Conservation (phyloP, 2,329 filamentous ascomycete genomes). For the Colletotrichum tamarilloi region DNA sequence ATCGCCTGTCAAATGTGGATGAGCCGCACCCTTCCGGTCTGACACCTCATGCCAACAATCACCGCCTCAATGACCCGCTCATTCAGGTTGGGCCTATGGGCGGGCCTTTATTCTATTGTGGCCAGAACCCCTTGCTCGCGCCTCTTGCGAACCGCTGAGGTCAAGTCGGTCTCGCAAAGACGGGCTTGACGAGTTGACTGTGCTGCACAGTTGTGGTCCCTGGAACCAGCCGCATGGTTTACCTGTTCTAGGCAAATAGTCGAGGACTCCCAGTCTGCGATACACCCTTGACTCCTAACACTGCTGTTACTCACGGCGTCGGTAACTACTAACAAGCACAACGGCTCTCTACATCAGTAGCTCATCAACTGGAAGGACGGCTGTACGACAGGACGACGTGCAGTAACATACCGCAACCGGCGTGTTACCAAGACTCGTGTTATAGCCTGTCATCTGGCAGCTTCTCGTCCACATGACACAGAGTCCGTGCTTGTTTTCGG, state of each 20-base stretch:
- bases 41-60: background rate
- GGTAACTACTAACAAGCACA: constrained; percentile 13
- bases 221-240: background rate
- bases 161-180: background rate
- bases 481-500: background rate
- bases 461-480: background rate
- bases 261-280: background rate
- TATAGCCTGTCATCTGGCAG: constrained; percentile 11
- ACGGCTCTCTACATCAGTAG: constrained; percentile 18
- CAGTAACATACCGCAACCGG: constrained; percentile 1
- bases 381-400: background rate
- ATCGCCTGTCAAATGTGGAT: constrained; percentile 20
- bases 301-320: background rate
- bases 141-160: background rate
- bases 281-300: background rate
- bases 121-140: background rate
- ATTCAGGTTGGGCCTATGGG: background rate
- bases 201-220: background rate
- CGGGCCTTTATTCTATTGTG: background rate
- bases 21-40: constrained; percentile 16
- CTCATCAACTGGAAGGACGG: constrained; percentile 4
- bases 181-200: background rate
- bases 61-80: constrained; percentile 4
- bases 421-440: constrained; percentile 25
- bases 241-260: background rate